Evolutionary conservation across 345 rosid genomes (phyloP), one percentile per base, ranked within the genome.

Genomic region (Turritis glabra): DNA sequence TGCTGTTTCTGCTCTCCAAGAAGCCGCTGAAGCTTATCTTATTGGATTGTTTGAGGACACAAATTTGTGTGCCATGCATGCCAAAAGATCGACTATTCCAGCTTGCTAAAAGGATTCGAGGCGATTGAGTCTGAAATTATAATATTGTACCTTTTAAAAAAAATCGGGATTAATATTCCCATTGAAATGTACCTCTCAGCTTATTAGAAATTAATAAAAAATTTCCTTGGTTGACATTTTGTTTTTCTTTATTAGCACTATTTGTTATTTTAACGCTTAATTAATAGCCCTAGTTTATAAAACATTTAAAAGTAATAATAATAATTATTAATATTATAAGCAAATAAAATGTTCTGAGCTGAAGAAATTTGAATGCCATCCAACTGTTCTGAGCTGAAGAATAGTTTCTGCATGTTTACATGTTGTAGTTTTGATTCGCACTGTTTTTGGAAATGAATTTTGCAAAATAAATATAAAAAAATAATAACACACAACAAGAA

Each of bases 81-180:
- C 85, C 50, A 84, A 84, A 80, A 82, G 89, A 43, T 84, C 84
- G 10, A 80, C 89, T 3, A 80, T 85, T 83, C 2, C 83, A 82
- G 60, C 83, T 83, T 0, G 85, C 85, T 5, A 74, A 85, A n/a
- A 81, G 89, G 69, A 78, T 85, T n/a, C 69, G 87, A 29, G 85
- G 89, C 12, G 83, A 80, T 72, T 66, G 79, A 41, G 80, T 82
- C 53, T 83, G 64, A 69, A 6, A 18, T 9, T 27, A 54, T 56
- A 29, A 23, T 6, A 32, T 14, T 40, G 44, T 37, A 2, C 11
- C 11, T 11, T 37, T 11, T 32, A 32, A 32, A 32, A 32, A 32
- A 32, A 11, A 0, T 10, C 4, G 41, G 41, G 5, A 37, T 10
- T 37, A 37, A 37, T 10, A 37, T 37, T 11, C 10, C 41, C 14